Percentiles rank a stretch among this genome's conserved stretches.
These are phyloP conservation scores for Aspergillus sp. DNA, from an alignment of 2,329 filamentous ascomycete genomes.

Conservation along the genomic window DNA sequence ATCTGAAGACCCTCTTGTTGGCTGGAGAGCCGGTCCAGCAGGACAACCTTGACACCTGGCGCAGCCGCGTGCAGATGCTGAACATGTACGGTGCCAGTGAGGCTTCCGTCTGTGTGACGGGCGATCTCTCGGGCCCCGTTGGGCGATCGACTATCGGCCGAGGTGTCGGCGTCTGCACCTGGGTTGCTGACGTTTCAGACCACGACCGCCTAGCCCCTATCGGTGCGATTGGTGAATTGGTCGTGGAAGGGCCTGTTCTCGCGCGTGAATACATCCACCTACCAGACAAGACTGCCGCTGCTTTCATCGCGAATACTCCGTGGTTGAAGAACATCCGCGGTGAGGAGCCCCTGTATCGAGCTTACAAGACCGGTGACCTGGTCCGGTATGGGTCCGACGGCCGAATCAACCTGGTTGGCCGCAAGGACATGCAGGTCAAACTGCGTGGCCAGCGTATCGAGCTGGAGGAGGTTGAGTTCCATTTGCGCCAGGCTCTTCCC, in stretches of 20 bases:
- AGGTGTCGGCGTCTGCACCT: slow-evolving; percentile 19
- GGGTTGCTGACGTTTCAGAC: slow-evolving; percentile 30
- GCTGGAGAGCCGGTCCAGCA: slow-evolving; percentile 26
- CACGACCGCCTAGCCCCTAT: slow-evolving; percentile 34
- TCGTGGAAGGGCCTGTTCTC: slow-evolving; percentile 45
- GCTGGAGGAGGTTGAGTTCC: slow-evolving; percentile 30
- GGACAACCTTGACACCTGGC: slow-evolving; percentile 24
- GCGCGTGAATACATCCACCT: slow-evolving; percentile 39
- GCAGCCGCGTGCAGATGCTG: slow-evolving; percentile 30
- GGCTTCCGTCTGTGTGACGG: slow-evolving; percentile 22
- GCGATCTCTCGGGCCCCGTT: slow-evolving; percentile 8
- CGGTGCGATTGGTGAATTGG: slow-evolving; percentile 28
- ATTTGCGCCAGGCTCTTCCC: slow-evolving; percentile 5
- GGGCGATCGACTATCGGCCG: slow-evolving; percentile 18
- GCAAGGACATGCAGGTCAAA: slow-evolving; percentile 36
- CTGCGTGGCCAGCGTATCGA: slow-evolving; percentile 34
- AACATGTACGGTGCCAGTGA: slow-evolving; percentile 39
- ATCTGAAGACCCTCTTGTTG: slow-evolving; percentile 35
- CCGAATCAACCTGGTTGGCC: slow-evolving; percentile 27
- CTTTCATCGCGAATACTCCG: slow-evolving; percentile 24
- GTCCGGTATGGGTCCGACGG: slow-evolving; percentile 29
- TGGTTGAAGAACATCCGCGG: slow-evolving; percentile 8
- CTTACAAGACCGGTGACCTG: slow-evolving; percentile 38
- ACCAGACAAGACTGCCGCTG: slow-evolving; percentile 20
- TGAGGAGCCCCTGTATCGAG: slow-evolving; percentile 7